A percentile compares a stretch with the other conserved stretches of the same genome.
Evolutionary conservation across 2,329 filamentous ascomycete species (phyloP).

Genomic region (Stylonectria norvegica): DNA sequence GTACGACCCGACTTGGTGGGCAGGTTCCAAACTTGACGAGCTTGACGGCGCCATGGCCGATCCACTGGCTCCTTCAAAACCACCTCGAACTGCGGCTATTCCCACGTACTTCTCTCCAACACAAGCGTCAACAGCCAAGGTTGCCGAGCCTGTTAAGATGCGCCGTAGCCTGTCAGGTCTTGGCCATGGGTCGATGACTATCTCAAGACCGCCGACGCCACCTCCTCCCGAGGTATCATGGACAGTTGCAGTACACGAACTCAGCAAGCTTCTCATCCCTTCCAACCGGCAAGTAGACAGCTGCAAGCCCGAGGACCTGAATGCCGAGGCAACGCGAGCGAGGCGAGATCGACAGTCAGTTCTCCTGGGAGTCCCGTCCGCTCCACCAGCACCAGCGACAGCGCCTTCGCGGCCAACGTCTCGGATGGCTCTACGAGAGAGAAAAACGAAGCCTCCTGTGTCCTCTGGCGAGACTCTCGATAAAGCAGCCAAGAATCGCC

Average conservation of each 20-base stretch:
- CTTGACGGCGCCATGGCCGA: slow-evolving; percentile 60
- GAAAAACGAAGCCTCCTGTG: slow-evolving; percentile 58
- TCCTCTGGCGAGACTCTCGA: slow-evolving; percentile 44
- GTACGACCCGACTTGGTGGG: slow-evolving; percentile 74
- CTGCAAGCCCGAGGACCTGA: slow-evolving; percentile 74
- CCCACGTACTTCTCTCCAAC: slow-evolving; percentile 86
- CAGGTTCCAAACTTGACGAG: slow-evolving; percentile 59
- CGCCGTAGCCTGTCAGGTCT: slow-evolving; percentile 61
- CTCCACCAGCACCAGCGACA: slow-evolving; percentile 27
- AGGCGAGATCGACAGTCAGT: slow-evolving; percentile 63
- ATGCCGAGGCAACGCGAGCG: slow-evolving; percentile 60
- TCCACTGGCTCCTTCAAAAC: slow-evolving; percentile 49
- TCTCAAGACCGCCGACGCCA: slow-evolving; percentile 53
- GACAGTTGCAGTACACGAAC: slow-evolving; percentile 77
- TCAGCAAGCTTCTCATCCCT: slow-evolving; percentile 80
- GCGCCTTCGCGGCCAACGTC: slow-evolving; percentile 44
- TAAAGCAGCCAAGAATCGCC: slow-evolving; percentile 42
- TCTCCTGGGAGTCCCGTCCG: slow-evolving; percentile 31
- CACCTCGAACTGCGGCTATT: slow-evolving; percentile 49
- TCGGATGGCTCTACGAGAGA: slow-evolving; percentile 70
- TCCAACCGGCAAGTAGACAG: slow-evolving; percentile 70
- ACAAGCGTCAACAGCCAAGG: slow-evolving; percentile 79
- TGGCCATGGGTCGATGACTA: slow-evolving; percentile 36
- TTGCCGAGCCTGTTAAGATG: slow-evolving; percentile 64
- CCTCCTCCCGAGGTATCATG: slow-evolving; percentile 81